Evolutionary conservation across 345 rosid genomes (phyloP), one percentile per base, ranked within the genome.

Genomic region (Eucalyptus coolabah): DNA sequence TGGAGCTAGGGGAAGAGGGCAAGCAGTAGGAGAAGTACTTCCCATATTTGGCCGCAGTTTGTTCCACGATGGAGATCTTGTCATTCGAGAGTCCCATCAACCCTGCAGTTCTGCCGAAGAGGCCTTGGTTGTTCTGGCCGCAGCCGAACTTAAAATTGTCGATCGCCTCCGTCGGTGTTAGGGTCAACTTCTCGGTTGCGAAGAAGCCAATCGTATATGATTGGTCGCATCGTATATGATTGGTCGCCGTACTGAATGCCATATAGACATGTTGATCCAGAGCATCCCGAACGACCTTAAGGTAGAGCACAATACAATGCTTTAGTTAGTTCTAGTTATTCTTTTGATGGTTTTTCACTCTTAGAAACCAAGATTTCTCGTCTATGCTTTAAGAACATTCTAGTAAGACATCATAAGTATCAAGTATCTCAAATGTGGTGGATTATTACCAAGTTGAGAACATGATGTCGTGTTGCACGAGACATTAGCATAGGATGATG

Each of bases 1-100:
- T 89, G 45, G 88, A 85, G 91, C 92, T 91, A 14, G 86, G 5
- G 18, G 89, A 32, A 1, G 95, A 89, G 2, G 94, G 94, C 18
- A 93, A 37, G 77, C 95, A 91, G 63, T 91, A 90, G 30, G 90
- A 89, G 92, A 91, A 92, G 37, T 91, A 60, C 53, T 86, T 86
- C 17, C 88, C 89, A 77, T 86, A 93, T 30, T 86, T 89, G 23
- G 53, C 16, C 6, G 91, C 90, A 7, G 93, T 90, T 89, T 92
- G 92, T 42, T 80, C 47, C 30, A 89, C 87, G 9, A 92, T 9
- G 50, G 92, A 90, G 37, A 90, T 19, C 34, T 89, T 45, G 69
- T 49, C 83, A 28, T 86, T 32, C 8, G 88, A 72, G 21, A 90
- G 89, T 34, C 89, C 91, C 3, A 88, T 72, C 47, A 90, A 18